phyloP scores from a whole-genome alignment of 2,329 filamentous ascomycete genomes.

The Fusarium lyarnte region DNA sequence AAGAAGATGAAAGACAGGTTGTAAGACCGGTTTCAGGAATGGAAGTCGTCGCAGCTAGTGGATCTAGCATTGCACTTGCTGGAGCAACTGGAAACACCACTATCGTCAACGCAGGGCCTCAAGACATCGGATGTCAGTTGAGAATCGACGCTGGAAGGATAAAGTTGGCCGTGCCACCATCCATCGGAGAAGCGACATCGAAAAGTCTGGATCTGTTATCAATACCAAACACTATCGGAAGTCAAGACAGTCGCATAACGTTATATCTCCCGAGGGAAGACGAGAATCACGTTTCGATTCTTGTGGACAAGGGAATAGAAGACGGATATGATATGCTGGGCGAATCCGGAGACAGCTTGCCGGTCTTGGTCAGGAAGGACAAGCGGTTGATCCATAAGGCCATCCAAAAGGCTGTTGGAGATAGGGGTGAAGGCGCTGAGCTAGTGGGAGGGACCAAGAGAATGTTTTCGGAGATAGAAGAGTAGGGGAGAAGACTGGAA shows the following conservation, averaged over 20 bases:
- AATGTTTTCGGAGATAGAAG: not conserved
- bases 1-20: too few species aligned
- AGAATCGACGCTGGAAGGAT: not conserved
- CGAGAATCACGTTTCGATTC: not conserved
- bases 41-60: rapidly evolving
- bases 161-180: rapidly evolving
- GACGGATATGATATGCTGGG: not conserved
- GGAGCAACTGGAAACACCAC: not conserved
- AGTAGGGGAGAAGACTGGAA: too few species aligned
- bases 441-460: not conserved
- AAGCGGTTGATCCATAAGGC: not conserved
- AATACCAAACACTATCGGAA: too few species aligned
- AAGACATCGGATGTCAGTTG: not conserved
- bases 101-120: not conserved
- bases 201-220: not conserved
- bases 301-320: not conserved
- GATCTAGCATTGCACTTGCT: not conserved
- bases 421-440: rapidly evolving
- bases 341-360: not conserved
- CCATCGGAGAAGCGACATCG: not conserved
- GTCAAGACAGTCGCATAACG: too few species aligned
- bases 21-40: too few species aligned
- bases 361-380: not conserved
- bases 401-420: not conserved
- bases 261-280: not conserved